Base-by-base conservation (phyloP, 2,329 filamentous ascomycete species). In the Aureobasidium sp. region DNA sequence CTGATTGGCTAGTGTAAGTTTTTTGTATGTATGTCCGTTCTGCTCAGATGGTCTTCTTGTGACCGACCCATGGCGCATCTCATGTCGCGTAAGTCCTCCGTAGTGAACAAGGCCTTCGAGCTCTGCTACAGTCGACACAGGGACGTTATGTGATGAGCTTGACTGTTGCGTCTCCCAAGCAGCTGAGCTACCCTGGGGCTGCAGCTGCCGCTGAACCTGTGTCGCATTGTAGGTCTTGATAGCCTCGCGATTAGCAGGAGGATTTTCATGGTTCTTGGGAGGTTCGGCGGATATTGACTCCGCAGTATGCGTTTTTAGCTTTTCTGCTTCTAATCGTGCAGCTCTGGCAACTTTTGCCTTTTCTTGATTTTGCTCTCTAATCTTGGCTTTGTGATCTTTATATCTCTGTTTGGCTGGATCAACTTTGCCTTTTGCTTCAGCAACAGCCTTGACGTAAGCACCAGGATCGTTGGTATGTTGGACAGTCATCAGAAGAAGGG, bases 401-500 rank as follows among this genome's bases (percentile, higher is more conserved):
- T 53, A 53, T n/a, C 36, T 9, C 13, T 62, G 36, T 18, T 62
- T 62, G 47, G 47, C 47, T 20, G 59, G 59, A 62, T 62, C 47
- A 3, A 51, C 4, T 23, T 43, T 62, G 2, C 10, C 47, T 13
- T 62, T 62, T 16, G 36, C 47, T 23, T 53, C 25, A 4, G 25
- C 31, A 29, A 65, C 53, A 31, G 53, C 54, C 27, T 59, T 23
- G 40, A 59, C 11, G 11, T 33, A 65, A 36, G 63, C 53, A 45
- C 47, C 54, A 29, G 63, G 63, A 4, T 48, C 66, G 42, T 50
- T 51, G n/a, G 59, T 51, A 3, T 72, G 68, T 31, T 66, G 67
- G 5, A 71, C 29, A 4, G 68, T 71, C 48, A 74, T 72, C 29
- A 61, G 47, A 4, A 74, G 42, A 50, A 74, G 58, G 2, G 69